Percentiles rank a stretch among this genome's conserved stretches.
phyloP scores from a whole-genome alignment of 768 basidiomycete genomes.

The Boletus rex-veris region DNA sequence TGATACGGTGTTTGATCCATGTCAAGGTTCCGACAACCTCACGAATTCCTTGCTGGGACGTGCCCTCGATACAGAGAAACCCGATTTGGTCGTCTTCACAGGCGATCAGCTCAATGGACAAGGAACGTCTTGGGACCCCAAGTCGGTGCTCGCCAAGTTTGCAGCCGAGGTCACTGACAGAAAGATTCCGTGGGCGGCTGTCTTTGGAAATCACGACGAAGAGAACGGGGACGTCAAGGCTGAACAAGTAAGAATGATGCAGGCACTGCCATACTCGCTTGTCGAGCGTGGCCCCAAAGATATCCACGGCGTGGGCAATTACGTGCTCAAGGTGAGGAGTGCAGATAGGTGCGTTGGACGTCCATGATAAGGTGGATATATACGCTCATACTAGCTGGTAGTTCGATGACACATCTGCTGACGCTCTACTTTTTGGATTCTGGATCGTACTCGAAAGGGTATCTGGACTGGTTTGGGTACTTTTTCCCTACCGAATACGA shows the following conservation, averaged over 20 bases:
- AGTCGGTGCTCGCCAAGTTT: conserved; percentile 87
- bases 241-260: conserved; percentile 68
- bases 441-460: conserved; percentile 65
- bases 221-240: conserved; percentile 62
- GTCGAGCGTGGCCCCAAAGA: conserved; percentile 77
- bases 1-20: conserved; percentile 57
- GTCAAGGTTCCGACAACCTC: conserved; percentile 68
- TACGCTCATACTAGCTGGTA: conserved; percentile 28
- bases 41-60: conserved; percentile 69
- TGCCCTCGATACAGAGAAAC: conserved; percentile 76
- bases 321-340: conserved; percentile 79
- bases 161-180: conserved; percentile 70
- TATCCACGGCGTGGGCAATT: conserved; percentile 90
- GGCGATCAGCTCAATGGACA: conserved; percentile 96
- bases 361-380: background rate
- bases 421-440: conserved; percentile 93
- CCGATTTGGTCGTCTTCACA: conserved; percentile 87
- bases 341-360: conserved; percentile 69
- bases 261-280: conserved; percentile 80
- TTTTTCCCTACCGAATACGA: conserved; percentile 77
- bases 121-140: conserved; percentile 83
- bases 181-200: conserved; percentile 82
- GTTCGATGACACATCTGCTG: conserved; percentile 84
- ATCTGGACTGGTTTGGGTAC: conserved; percentile 55
- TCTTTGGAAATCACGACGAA: conserved; percentile 95